Conservation (phyloP, 169 alveolate species). For the Plasmodium knowlesi region DNA sequence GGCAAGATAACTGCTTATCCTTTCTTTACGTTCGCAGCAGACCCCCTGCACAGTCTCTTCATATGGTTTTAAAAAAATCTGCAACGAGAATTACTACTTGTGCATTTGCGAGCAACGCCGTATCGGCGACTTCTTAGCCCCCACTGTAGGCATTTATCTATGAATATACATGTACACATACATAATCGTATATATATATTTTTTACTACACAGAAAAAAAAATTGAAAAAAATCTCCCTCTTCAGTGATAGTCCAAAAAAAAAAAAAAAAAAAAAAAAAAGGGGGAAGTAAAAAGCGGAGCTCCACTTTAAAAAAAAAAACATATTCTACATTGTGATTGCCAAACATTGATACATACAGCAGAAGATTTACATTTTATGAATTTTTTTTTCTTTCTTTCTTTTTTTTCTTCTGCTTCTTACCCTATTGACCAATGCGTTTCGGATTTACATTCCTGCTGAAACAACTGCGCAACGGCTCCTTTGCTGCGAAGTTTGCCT, state of each 20-base stretch:
- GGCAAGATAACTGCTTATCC: not conserved
- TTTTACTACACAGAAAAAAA: not conserved
- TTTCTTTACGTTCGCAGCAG: not conserved
- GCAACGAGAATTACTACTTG: not conserved
- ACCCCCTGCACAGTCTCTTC: not conserved
- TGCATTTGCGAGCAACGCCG: not conserved
- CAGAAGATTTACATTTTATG: not conserved
- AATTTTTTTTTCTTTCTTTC: not conserved
- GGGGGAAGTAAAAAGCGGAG: not conserved
- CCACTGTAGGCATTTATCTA: not conserved
- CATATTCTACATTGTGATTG: not conserved
- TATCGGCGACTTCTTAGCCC: not conserved
- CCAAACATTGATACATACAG: not conserved
- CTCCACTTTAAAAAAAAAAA: conserved; percentile 1
- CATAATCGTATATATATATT: not conserved
- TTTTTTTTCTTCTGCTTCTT: not conserved
- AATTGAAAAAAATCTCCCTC: not conserved
- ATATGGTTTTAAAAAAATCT: not conserved
- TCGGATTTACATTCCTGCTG: not conserved
- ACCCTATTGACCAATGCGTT: not conserved
- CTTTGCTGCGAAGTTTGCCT: not conserved
- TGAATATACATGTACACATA: not conserved
- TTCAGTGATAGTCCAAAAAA: not conserved
- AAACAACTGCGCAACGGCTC: not conserved
- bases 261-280: not conserved